Evolutionary conservation across 1,139 yeast species (phyloP), one percentile per base, ranked within the genome.

Genomic region (Yamadazyma conglobata): DNA sequence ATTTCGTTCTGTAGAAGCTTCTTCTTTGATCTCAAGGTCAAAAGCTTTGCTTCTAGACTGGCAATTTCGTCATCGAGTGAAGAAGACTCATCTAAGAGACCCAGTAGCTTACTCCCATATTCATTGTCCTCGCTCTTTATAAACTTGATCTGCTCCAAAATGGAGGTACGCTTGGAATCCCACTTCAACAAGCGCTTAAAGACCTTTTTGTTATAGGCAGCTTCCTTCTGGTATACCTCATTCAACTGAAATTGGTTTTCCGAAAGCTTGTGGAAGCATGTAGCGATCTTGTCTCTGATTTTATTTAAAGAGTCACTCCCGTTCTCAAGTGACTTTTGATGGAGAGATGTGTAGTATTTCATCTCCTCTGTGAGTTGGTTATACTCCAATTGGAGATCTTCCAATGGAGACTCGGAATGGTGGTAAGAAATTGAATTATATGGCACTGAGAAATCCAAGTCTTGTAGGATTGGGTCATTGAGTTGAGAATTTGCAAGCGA

Each of bases 191-290:
- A 68, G n/a, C 55, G 46, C 1, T 46, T 30, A 12, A 58, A 44
- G n/a, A 73, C 49, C 0, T 39, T 35, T 11, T 46, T 38, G 19
- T 64, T 61, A 11, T 52, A 51, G 1, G 46, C 40, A 2, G 56
- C 46, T 25, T 75, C 78, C 5, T 58, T 52, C 1, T 54, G 44
- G 43, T 76, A 77, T 1, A 76, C 50, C 44, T 77, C 84, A 34
- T 58, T 55, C 35, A 73, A 58, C 1, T 79, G 65, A 32, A 64
- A 65, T 39, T 67, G 63, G 24, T 63, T 58, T 30, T 67, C 70
- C 1, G 69, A 60, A 6, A 73, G 40, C 32, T 64, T 64, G 17
- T 48, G 51, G 22, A 69, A 57, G 29, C 52, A 44, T 28, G 47
- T 50, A 1, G 43, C 31, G 3, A 65, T 50, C 40, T 43, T 42